These are phyloP conservation scores for Cucumis cinereus DNA, from an alignment of 306 rosid genomes.

Conservation along the genomic window DNA sequence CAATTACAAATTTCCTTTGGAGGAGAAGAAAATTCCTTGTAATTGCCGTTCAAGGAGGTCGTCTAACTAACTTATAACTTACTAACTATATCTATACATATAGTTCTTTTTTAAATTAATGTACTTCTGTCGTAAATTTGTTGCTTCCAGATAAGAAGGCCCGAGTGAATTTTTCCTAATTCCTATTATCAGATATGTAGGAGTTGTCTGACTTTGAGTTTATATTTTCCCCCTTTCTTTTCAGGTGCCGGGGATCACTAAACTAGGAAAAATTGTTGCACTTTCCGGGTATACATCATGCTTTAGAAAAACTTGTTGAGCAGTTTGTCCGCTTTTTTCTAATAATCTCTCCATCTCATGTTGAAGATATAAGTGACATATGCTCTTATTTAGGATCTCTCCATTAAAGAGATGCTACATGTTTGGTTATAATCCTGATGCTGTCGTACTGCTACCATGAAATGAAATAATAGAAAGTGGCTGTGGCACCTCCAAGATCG, in stretches of 20 bases:
- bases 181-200: background rate
- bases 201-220: background rate
- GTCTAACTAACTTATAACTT: background rate
- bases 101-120: background rate
- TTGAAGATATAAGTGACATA: background rate
- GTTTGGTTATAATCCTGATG: background rate
- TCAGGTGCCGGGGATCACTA: slow-evolving; percentile 91
- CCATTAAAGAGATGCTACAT: background rate
- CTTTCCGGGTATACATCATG: slow-evolving; percentile 25
- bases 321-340: background rate
- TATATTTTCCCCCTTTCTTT: background rate
- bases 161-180: background rate
- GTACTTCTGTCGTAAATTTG: background rate
- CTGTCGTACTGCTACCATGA: background rate
- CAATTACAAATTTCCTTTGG: slow-evolving; percentile 96
- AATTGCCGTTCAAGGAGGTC: slow-evolving; percentile 90
- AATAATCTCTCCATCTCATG: background rate
- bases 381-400: background rate
- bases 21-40: slow-evolving; percentile 96
- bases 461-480: background rate
- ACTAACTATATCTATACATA: background rate
- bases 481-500: background rate
- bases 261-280: slow-evolving; percentile 38
- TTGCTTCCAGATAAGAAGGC: background rate
- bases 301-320: background rate